Evolutionary conservation across 169 alveolate species (phyloP).

Genomic region (Besnoitia besnoiti): DNA sequence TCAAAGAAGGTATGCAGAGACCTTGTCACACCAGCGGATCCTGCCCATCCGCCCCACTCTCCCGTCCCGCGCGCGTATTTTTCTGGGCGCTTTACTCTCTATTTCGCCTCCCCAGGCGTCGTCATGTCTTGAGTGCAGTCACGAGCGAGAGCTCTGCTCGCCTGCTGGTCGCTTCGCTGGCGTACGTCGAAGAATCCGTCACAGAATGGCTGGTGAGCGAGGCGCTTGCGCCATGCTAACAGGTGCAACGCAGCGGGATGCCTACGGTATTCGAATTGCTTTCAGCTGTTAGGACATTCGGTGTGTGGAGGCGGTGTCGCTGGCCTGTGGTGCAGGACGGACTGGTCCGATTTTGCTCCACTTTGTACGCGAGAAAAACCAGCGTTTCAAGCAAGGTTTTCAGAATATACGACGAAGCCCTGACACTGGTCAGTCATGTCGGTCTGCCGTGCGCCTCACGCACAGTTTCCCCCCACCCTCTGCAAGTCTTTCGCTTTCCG

Average conservation of each 20-base stretch:
- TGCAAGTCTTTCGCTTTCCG: too few species aligned
- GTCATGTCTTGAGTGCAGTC: neutral
- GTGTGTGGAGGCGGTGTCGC: neutral
- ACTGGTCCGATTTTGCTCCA: neutral
- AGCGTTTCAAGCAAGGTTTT: neutral
- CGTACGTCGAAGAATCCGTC: constrained; percentile 58
- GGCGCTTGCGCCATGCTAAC: too few species aligned
- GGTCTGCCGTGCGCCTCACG: neutral
- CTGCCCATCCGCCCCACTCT: too few species aligned
- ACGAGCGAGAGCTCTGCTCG: constrained; percentile 50
- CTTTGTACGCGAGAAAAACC: neutral
- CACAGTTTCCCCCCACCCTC: too few species aligned
- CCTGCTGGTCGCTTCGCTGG: constrained; percentile 50
- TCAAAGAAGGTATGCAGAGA: constrained; percentile 52
- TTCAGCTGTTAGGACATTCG: neutral
- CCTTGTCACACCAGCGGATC: too few species aligned
- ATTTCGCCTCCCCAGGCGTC: too few species aligned
- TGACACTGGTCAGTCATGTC: neutral
- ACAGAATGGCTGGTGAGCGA: constrained; percentile 57
- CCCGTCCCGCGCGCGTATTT: too few species aligned
- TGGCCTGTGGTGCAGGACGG: constrained; percentile 8
- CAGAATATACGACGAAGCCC: constrained; percentile 13
- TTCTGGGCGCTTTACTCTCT: too few species aligned
- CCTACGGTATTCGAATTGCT: too few species aligned
- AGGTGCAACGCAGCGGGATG: neutral